A percentile compares a stretch with the other conserved stretches of the same genome.
Conservation (phyloP, 495 filamentous ascomycete species). For the Penicillium pulvis region DNA sequence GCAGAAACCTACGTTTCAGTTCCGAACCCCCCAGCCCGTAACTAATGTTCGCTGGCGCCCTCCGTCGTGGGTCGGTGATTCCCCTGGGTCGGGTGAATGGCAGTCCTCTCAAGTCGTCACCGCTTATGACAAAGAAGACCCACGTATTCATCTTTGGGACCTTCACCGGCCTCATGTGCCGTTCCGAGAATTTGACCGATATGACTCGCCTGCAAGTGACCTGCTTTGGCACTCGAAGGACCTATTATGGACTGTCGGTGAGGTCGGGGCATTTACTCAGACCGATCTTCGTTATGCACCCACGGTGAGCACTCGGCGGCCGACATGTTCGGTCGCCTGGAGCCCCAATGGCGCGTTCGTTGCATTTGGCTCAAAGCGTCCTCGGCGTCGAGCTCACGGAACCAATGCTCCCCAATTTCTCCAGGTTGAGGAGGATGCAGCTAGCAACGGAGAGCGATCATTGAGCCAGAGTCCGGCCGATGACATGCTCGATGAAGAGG, state of each 20-base stretch:
- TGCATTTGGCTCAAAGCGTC: conserved; percentile 53
- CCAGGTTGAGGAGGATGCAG: conserved; percentile 32
- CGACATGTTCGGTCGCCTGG: conserved; percentile 49
- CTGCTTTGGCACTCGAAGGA: conserved; percentile 91
- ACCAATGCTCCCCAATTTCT: conserved; percentile 41
- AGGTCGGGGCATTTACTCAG: conserved; percentile 81
- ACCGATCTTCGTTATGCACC: conserved; percentile 83
- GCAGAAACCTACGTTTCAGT: conserved; percentile 68
- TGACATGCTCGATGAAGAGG: conserved; percentile 61
- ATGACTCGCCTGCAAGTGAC: conserved; percentile 69
- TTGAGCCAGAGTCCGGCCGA: conserved; percentile 68
- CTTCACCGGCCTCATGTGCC: conserved; percentile 84
- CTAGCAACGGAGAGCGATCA: conserved; percentile 41
- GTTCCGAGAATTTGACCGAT: conserved; percentile 78
- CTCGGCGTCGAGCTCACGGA: conserved; percentile 38
- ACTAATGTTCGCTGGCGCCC: conserved; percentile 85
- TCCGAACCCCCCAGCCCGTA: conserved; percentile 68
- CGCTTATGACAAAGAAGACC: conserved; percentile 66
- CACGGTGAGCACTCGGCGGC: conserved; percentile 67
- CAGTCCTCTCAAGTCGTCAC: conserved; percentile 69
- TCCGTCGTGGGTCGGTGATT: conserved; percentile 68
- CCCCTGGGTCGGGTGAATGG: conserved; percentile 63
- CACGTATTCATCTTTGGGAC: conserved; percentile 88
- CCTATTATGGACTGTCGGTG: conserved; percentile 87
- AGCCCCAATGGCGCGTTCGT: conserved; percentile 48